Evolutionary conservation across 495 filamentous ascomycete genomes (phyloP), one percentile per base, ranked within the genome.

Genomic region (Clohesyomyces aquaticus): DNA sequence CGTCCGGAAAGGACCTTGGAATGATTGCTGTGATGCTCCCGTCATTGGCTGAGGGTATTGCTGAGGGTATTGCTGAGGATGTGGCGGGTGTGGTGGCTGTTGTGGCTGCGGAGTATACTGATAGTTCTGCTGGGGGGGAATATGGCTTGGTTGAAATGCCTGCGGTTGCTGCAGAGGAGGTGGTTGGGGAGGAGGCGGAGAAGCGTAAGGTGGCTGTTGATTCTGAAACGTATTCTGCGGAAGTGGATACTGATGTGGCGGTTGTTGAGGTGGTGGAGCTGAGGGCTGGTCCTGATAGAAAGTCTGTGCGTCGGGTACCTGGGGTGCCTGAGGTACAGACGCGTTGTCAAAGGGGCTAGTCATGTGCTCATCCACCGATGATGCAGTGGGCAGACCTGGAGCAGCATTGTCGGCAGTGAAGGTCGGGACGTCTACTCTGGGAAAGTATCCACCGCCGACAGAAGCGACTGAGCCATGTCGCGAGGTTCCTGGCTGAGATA

Each of bases 391-490:
- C 11, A 63, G 38, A 16, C 42, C 12, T 26, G 64, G 64, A 12
- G 61, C 48, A 1, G 61, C 45, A 14, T 48, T 57, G n/a, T 73
- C 68, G 25, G 74, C 59, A 22, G 77, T 72, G 53, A 76, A 73
- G 9, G 72, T 75, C 1, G 76, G 80, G 0, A 81, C 69, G 45
- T 66, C 43, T 10, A 65, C 60, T 9, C 73, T 69, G 1, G 84
- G 84, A 51, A 84, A 85, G 69, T 86, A 86, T 27, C 79, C 82
- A 47, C 77, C 79, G 11, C 77, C 79, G 2, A 77, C 65, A n/a
- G 82, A 80, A 21, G 48, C 48, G 65, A 69, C 25, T 65, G 64
- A 59, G 56, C 71, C 41, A n/a, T 61, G 32, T 16, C 68, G 68
- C 8, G 63, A 67, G 18, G 55, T 67, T 16, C 32, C 38, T 9